Percentiles rank a stretch among this genome's conserved stretches.
Conservation (phyloP, 805 yeast genomes). For the Schwanniomyces polymorphus region DNA sequence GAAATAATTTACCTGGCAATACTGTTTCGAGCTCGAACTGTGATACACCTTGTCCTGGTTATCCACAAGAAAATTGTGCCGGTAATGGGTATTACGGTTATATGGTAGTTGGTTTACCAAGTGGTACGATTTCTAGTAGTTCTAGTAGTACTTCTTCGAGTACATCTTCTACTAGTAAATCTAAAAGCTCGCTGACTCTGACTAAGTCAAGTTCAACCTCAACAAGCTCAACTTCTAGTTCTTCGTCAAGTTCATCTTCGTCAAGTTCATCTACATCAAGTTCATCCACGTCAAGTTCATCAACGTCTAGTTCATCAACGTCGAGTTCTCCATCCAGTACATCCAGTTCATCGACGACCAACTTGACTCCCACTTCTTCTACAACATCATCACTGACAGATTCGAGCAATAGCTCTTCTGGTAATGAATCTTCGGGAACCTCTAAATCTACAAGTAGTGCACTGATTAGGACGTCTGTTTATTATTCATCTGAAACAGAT, state of each 20-base stretch:
- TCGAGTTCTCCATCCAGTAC: constrained; percentile 15
- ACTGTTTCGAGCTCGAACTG: constrained; percentile 39
- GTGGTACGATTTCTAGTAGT: constrained; percentile 8
- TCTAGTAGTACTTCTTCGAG: constrained; percentile 9
- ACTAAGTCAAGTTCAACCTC: constrained; percentile 27
- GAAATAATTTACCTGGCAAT: constrained; percentile 48
- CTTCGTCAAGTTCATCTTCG: constrained; percentile 23
- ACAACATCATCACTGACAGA: background rate
- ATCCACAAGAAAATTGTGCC: constrained; percentile 42
- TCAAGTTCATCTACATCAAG: constrained; percentile 23
- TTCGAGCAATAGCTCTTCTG: background rate
- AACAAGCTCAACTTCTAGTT: constrained; percentile 9
- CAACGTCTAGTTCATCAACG: constrained; percentile 10
- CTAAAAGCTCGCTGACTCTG: constrained; percentile 10
- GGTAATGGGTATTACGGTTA: constrained; percentile 53
- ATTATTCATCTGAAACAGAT: background rate
- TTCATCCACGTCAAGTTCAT: constrained; percentile 21
- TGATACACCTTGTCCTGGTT: constrained; percentile 45
- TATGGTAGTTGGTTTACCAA: constrained; percentile 31
- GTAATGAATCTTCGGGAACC: background rate
- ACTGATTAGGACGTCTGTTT: background rate
- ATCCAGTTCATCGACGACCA: constrained; percentile 13
- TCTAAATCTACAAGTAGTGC: background rate
- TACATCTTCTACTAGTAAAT: constrained; percentile 4
- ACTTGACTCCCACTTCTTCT: constrained; percentile 14